These are phyloP conservation scores for Thymus quinquecostatus DNA, from an alignment of 257 asterid genomes.

Conservation along the genomic window DNA sequence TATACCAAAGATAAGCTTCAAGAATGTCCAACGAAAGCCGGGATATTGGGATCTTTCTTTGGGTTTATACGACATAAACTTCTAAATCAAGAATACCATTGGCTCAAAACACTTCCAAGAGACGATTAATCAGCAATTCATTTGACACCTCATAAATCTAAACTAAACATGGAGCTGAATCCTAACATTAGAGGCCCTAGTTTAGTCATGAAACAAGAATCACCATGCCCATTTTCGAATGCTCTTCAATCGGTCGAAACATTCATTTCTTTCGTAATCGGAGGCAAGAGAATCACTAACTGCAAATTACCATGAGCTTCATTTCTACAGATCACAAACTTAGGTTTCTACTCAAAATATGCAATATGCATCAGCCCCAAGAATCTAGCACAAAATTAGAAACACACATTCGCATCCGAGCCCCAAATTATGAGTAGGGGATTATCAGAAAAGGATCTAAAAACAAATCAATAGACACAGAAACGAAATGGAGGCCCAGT, in stretches of 20 bases:
- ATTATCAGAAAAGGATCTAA: neutral
- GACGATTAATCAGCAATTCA: neutral
- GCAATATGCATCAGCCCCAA: neutral
- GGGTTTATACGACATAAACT: neutral
- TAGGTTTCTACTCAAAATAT: neutral
- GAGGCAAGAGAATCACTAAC: neutral
- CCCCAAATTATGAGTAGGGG: neutral
- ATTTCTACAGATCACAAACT: conserved; percentile 1
- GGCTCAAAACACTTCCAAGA: neutral
- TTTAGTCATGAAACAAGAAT: neutral
- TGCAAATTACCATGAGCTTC: neutral
- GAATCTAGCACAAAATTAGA: conserved; percentile 1
- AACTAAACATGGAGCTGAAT: neutral
- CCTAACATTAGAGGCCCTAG: neutral
- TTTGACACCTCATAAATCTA: neutral
- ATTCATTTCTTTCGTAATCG: neutral
- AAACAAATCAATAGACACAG: neutral
- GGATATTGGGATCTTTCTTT: neutral
- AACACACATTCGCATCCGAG: neutral
- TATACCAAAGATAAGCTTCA: neutral
- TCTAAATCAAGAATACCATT: neutral
- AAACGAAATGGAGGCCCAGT: conserved; percentile 11
- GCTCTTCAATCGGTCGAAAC: neutral
- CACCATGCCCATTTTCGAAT: conserved; percentile 6
- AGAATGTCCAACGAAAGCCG: conserved; percentile 1